Evolutionary conservation across 805 yeast genomes (phyloP).

Genomic region (Metschnikowia peoriensis): DNA sequence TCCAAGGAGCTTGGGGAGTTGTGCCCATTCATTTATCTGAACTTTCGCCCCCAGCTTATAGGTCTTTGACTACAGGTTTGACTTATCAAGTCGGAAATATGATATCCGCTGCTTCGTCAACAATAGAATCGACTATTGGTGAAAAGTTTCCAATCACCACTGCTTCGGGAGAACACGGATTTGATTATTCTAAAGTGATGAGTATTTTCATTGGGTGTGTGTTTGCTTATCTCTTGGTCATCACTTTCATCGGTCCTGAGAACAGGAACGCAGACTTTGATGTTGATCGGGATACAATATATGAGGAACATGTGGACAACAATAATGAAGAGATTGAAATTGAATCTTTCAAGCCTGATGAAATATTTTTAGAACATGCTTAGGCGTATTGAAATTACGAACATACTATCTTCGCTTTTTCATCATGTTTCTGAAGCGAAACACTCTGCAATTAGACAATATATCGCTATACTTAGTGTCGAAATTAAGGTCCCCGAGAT

Average conservation of each 20-base stretch:
- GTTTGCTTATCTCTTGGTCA: constrained; percentile 49
- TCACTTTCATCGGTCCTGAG: constrained; percentile 58
- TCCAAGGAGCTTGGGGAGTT: constrained; percentile 76
- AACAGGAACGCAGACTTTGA: constrained; percentile 21
- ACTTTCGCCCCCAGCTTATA: constrained; percentile 37
- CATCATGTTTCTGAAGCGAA: too few species aligned
- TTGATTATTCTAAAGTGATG: constrained; percentile 70
- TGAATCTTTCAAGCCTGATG: constrained; percentile 9
- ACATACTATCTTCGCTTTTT: too few species aligned
- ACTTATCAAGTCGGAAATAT: constrained; percentile 72
- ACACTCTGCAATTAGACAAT: too few species aligned
- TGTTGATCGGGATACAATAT: constrained; percentile 13
- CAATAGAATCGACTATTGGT: constrained; percentile 64
- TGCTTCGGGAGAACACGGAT: constrained; percentile 22
- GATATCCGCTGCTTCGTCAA: constrained; percentile 67
- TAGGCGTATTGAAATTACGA: background rate
- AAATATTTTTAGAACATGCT: constrained; percentile 1
- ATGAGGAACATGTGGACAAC: constrained; percentile 11
- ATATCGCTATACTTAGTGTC: too few species aligned
- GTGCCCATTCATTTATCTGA: constrained; percentile 66
- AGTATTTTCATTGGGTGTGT: constrained; percentile 67
- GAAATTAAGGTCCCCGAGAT: too few species aligned
- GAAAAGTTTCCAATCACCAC: constrained; percentile 50
- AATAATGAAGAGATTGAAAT: constrained; percentile 6
- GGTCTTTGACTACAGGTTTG: constrained; percentile 23